Evolutionary conservation across 495 filamentous ascomycete species (phyloP).

Genomic region (Cladorrhinum samala): DNA sequence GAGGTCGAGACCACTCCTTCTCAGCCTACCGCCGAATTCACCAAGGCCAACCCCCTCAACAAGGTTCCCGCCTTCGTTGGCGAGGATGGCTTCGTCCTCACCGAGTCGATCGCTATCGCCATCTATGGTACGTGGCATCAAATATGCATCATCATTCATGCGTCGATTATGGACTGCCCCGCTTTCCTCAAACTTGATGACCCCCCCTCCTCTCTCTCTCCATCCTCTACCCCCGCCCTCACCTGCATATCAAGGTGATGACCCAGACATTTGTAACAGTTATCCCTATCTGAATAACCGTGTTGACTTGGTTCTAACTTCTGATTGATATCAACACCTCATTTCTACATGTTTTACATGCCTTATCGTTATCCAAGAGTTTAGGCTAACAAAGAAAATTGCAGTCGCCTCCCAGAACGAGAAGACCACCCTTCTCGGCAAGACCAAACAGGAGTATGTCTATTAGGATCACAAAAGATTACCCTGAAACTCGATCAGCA

Average conservation of each 20-base stretch:
- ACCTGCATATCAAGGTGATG: conserved; percentile 55
- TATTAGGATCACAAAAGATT: not conserved
- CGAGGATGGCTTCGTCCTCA: conserved; percentile 82
- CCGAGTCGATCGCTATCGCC: conserved; percentile 88
- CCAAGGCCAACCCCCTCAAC: conserved; percentile 78
- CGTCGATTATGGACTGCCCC: conserved; percentile 15
- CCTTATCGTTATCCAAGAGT: conserved; percentile 18
- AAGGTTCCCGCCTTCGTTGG: conserved; percentile 91
- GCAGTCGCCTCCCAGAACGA: conserved; percentile 98
- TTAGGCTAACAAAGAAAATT: conserved; percentile 28
- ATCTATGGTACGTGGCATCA: conserved; percentile 78
- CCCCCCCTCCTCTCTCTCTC: conserved; percentile 6
- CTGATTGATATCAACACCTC: conserved; percentile 38
- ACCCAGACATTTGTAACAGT: conserved; percentile 70
- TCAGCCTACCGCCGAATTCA: conserved; percentile 64
- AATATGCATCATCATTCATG: conserved; percentile 2
- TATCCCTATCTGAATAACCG: conserved; percentile 94
- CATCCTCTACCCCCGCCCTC: not conserved
- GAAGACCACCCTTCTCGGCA: conserved; percentile 97
- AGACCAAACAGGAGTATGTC: conserved; percentile 97
- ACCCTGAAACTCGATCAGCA: not conserved
- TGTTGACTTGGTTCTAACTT: conserved; percentile 68
- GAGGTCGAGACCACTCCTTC: conserved; percentile 61
- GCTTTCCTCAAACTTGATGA: conserved; percentile 11
- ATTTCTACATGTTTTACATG: conserved; percentile 10